Percentiles rank a stretch among this genome's conserved stretches.
phyloP scores from a whole-genome alignment of 306 rosid species.

The Quercus ilex region DNA sequence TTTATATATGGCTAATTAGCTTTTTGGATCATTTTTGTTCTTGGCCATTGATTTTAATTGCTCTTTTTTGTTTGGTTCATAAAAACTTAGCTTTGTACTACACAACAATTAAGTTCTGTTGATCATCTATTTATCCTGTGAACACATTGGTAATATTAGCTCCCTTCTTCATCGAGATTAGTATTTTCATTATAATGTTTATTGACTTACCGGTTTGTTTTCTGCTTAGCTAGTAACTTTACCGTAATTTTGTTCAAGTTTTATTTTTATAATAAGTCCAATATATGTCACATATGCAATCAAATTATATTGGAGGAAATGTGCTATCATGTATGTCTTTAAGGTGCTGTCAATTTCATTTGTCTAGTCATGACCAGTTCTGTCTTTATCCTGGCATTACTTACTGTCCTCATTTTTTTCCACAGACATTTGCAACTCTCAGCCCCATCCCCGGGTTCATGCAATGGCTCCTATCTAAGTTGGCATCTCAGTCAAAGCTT shows the following conservation, averaged over 20 bases:
- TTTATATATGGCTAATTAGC: not conserved
- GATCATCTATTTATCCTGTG: conserved; percentile 1
- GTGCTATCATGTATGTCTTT: not conserved
- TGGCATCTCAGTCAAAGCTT: conserved; percentile 64
- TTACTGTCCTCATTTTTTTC: conserved; percentile 12
- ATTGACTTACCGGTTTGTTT: not conserved
- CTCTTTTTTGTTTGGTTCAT: not conserved
- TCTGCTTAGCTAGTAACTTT: not conserved
- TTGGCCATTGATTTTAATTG: not conserved
- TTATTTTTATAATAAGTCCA: not conserved
- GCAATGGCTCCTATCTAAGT: conserved; percentile 85
- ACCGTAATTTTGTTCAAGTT: not conserved
- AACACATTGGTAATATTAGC: not conserved
- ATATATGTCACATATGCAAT: not conserved
- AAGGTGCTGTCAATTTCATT: conserved; percentile 13
- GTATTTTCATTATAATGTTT: not conserved
- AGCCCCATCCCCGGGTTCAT: conserved; percentile 97
- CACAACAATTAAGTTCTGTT: not conserved
- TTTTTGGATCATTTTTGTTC: not conserved
- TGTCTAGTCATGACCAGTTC: conserved; percentile 10
- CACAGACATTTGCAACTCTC: conserved; percentile 82
- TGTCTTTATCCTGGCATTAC: conserved; percentile 11
- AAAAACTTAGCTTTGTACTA: conserved; percentile 11
- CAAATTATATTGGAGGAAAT: not conserved
- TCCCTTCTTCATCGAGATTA: not conserved